Evolutionary conservation across 2,329 filamentous ascomycete species (phyloP).

Genomic region (Penicillium capsulatum): DNA sequence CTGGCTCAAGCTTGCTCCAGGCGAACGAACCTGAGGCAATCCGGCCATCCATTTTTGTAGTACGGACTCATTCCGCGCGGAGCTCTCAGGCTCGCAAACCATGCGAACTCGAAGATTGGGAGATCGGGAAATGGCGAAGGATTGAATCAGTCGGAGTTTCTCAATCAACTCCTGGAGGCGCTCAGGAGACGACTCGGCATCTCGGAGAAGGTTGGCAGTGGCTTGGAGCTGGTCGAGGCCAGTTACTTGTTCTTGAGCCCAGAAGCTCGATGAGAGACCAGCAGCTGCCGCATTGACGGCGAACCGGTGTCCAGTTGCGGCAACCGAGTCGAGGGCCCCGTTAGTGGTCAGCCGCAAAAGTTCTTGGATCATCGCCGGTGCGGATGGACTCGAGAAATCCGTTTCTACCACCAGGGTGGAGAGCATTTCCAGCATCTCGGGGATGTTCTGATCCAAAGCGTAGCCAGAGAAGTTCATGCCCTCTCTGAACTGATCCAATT

Average conservation of each 20-base stretch:
- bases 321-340: conserved; percentile 86
- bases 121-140: conserved; percentile 65
- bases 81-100: conserved; percentile 76
- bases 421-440: conserved; percentile 84
- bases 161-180: conserved; percentile 69
- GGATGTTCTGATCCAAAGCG: conserved; percentile 83
- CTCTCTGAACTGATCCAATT: conserved; percentile 68
- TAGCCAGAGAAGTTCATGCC: conserved; percentile 81
- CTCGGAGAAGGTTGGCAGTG: conserved; percentile 65
- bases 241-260: conserved; percentile 75
- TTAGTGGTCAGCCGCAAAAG: conserved; percentile 82
- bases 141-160: conserved; percentile 82
- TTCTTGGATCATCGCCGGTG: conserved; percentile 76
- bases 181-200: conserved; percentile 65
- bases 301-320: conserved; percentile 82
- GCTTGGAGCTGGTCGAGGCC: conserved; percentile 89
- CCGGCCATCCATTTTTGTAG: conserved; percentile 66
- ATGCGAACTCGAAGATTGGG: conserved; percentile 71
- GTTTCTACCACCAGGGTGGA: conserved; percentile 78
- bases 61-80: conserved; percentile 63
- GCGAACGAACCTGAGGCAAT: conserved; percentile 48
- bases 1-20: conserved; percentile 30
- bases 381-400: conserved; percentile 79
- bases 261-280: conserved; percentile 66
- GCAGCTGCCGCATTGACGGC: conserved; percentile 81